These are phyloP conservation scores for Paradendryphiella salina DNA, from an alignment of 2,329 filamentous ascomycete species.

Conservation along the genomic window DNA sequence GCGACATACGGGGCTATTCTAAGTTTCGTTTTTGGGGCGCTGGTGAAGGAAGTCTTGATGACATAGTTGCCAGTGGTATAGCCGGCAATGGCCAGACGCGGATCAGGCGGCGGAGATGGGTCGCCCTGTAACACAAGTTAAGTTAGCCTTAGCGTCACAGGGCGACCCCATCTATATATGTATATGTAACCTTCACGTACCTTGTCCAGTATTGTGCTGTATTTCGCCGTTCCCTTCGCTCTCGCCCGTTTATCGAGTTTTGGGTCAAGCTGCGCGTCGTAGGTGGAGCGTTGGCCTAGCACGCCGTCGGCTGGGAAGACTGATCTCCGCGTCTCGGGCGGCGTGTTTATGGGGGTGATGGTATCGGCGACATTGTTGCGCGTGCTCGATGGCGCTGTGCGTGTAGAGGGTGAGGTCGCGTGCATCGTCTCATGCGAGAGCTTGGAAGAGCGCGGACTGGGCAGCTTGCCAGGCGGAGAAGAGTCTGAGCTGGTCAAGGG, in stretches of 20 bases:
- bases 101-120: constrained; percentile 78
- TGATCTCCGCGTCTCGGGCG: constrained; percentile 50
- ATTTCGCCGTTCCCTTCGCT: constrained; percentile 53
- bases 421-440: constrained; percentile 44
- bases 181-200: constrained; percentile 44
- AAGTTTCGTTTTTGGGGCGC: constrained; percentile 66
- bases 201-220: constrained; percentile 56
- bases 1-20: constrained; percentile 76
- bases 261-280: constrained; percentile 66
- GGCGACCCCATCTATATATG: constrained; percentile 44
- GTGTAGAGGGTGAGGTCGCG: constrained; percentile 37
- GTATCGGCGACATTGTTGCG: constrained; percentile 52
- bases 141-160: constrained; percentile 49
- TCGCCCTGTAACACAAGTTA: constrained; percentile 65
- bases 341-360: constrained; percentile 51
- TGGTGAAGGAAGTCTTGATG: constrained; percentile 62
- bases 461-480: constrained; percentile 61
- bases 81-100: constrained; percentile 70
- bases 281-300: constrained; percentile 62
- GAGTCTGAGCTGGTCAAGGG: constrained; percentile 69
- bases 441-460: constrained; percentile 57
- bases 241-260: constrained; percentile 57
- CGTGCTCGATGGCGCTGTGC: constrained; percentile 40
- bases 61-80: constrained; percentile 57
- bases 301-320: constrained; percentile 57